Evolutionary conservation across 2,329 filamentous ascomycete species (phyloP), one percentile per base, ranked within the genome.

Genomic region (Alternaria burnsii): DNA sequence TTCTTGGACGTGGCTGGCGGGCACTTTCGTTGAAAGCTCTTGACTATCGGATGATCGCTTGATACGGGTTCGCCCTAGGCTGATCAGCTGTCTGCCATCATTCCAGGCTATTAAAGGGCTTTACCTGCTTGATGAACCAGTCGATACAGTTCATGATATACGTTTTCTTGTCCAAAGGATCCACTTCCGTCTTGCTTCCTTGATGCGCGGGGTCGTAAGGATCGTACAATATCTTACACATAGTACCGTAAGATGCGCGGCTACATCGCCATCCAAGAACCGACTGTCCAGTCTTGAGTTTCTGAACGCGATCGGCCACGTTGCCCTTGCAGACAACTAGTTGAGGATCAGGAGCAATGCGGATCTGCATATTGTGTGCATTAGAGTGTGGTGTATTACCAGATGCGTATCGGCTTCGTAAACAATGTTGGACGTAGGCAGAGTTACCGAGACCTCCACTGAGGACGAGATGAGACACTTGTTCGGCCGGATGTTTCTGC

Each of bases 291-390:
- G 77, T 77, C 1, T 79, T 78, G 5, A 84, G 76, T 50, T 79
- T 82, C 47, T 85, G 81, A 6, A 85, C 75, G 11, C 83, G 79
- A 41, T 87, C 52, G 5, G 52, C 40, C 3, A 54, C 84, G 4
- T 86, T 73, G 0, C 85, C 85, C 59, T 84, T 84, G 38, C 84
- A 83, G 1, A 87, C 84, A 3, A 85, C 83, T 0, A 87, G 81
- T 56, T 86, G 84, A 0, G 85, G 84, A 41, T 86, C 84, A 7
- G 82, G 80, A 3, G 76, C 72, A 9, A 79, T 69, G 4, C 75
- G 67, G 0, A 79, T 69, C 36, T 55, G 67, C 28, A 77, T 67
- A 9, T 58, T 64, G 12, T 48, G 58, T 8, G 69, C 67, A 50
- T 74, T 71, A 3, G 69, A 24, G 4, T 61, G 51, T 14, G 32